These are phyloP conservation scores for Mycena amicta DNA, from an alignment of 768 basidiomycete genomes.

Conservation along the genomic window DNA sequence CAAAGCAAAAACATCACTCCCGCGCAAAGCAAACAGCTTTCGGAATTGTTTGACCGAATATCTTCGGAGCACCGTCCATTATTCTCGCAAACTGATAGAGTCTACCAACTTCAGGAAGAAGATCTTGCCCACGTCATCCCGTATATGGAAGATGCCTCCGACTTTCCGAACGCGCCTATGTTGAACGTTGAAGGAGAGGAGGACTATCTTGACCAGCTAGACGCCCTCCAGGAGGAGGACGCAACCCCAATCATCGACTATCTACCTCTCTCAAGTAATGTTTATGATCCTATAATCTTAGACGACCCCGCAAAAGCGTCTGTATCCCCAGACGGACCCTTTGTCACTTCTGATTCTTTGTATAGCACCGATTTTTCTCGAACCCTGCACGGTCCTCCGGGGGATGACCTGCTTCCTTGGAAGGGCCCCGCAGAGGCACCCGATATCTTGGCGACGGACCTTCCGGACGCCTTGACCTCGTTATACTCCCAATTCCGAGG, in stretches of 20 bases:
- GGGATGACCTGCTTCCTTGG: too few relatives aligned
- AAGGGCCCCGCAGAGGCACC: too few relatives aligned
- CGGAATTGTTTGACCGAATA: constrained; percentile 27
- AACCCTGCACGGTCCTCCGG: too few relatives aligned
- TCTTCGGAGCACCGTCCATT: constrained; percentile 3
- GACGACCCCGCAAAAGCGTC: not conserved
- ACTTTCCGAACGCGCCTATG: too few relatives aligned
- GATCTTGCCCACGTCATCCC: not conserved
- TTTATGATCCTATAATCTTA: not conserved
- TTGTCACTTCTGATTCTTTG: not conserved
- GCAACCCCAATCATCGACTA: not conserved
- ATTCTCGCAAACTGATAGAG: not conserved
- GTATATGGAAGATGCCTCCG: too few relatives aligned
- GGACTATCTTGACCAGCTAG: not conserved
- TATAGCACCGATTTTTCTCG: too few relatives aligned
- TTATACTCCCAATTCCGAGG: constrained; percentile 54
- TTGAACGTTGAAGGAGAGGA: not conserved
- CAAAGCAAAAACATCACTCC: constrained; percentile 34
- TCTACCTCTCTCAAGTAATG: not conserved
- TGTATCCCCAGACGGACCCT: not conserved
- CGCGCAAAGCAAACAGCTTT: constrained; percentile 31
- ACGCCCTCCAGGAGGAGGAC: not conserved
- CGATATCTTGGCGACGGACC: constrained; percentile 24
- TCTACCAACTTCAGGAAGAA: not conserved
- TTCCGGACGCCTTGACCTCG: constrained; percentile 38